Evolutionary conservation across 805 yeast genomes (phyloP), one percentile per base, ranked within the genome.

Genomic region (Spencermartinsiella europaea): DNA sequence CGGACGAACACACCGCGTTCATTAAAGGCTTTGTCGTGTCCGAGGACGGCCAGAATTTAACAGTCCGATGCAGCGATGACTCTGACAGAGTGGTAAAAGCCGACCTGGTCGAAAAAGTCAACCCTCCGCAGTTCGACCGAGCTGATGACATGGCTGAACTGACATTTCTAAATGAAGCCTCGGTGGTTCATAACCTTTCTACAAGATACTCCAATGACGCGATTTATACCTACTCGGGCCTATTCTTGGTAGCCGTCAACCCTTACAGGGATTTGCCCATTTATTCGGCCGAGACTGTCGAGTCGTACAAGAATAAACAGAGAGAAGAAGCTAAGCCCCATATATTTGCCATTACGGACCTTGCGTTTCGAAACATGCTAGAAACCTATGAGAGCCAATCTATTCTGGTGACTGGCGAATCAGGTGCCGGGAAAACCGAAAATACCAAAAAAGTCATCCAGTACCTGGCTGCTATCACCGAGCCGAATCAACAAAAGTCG

Each of bases 351-450:
- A 81, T 85, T 25, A 85, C 95, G 0, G 96, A 93, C 59, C 79
- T 80, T 40, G 95, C 98, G 1, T 86, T 81, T 56, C 77, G 87
- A 52, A 85, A 82, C 57, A 69, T 93, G 62, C 68, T 87, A 10
- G 71, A 75, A 10, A 81, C 84, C 53, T 73, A 70, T 42, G 80
- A 80, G 57, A 84, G 90, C 64, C 99, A 93, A 68, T 82, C 95
- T 10, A 88, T 93, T 46, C 71, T 93, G 42, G 97, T 93, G n/a
- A 93, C 99, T 0, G 99, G 99, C 53, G 99, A 93, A 63, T 84
- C 95, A 20, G 99, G 99, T 55, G 99, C 99, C 0, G 99, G 99
- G 44, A 93, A 93, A 63, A 93, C 99, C 0, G 99, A 93, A 67
- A 93, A 88, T 56, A 93, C 99, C 3, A 93, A 93, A 65, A 89